These are phyloP conservation scores for Populus trichocarpa DNA, from an alignment of 441 rosid genomes.

Conservation along the genomic window DNA sequence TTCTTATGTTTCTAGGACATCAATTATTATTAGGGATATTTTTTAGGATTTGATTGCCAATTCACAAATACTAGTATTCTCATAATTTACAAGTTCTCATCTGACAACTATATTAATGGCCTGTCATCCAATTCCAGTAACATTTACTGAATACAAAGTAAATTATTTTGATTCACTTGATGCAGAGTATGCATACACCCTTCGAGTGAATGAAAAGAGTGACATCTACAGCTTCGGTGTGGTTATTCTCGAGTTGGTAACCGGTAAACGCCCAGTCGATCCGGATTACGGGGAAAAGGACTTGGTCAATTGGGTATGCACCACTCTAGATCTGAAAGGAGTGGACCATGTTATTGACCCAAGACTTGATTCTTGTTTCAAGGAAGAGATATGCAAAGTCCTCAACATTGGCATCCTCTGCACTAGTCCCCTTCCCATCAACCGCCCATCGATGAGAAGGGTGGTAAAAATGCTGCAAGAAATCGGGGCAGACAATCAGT, in stretches of 20 bases:
- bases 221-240: slow-evolving; percentile 98
- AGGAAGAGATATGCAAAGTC: slow-evolving; percentile 75
- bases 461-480: slow-evolving; percentile 90
- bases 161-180: background rate
- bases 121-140: background rate
- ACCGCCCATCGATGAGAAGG: slow-evolving; percentile 93
- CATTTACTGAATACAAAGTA: background rate
- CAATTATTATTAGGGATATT: background rate
- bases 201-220: slow-evolving; percentile 93
- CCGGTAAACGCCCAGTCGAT: slow-evolving; percentile 71
- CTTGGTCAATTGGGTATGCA: slow-evolving; percentile 91
- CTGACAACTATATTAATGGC: background rate
- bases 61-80: background rate
- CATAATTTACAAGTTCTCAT: background rate
- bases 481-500: slow-evolving; percentile 40
- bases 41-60: background rate
- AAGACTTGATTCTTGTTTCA: slow-evolving; percentile 69
- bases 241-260: slow-evolving; percentile 83
- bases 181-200: slow-evolving; percentile 95
- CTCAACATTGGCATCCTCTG: slow-evolving; percentile 84
- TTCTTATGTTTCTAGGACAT: background rate
- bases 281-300: slow-evolving; percentile 87
- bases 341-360: slow-evolving; percentile 75
- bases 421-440: slow-evolving; percentile 82
- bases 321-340: slow-evolving; percentile 75